Base-by-base conservation (phyloP, 805 yeast genomes). In the Yarrowia sp. region DNA sequence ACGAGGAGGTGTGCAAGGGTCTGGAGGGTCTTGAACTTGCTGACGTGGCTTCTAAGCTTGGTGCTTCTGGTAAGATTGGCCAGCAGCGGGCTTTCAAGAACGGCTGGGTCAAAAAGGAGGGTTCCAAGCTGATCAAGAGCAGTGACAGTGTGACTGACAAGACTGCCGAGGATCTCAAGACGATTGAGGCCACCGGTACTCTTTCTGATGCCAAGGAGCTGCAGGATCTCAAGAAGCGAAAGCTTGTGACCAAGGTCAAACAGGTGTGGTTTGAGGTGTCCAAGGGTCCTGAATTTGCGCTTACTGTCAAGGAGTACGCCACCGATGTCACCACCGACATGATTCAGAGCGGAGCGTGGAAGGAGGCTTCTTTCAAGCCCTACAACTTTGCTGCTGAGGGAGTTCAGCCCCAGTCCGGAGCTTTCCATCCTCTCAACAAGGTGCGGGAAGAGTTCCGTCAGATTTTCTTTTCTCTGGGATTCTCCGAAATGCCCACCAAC, bases 401-500 rank as follows among this genome's bases (percentile, higher is more conserved):
- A 75, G 83, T 89, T 49, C 79, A 81, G 68, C 93, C 98, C 58
- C 81, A 79, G 43, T 83, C 96, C 26, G 99, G 99, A 74, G 96
- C 98, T 52, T 82, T 95, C 71, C 99, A 95, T 78, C 99, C 99
- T 38, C 83, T 95, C 72, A 91, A 86, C 81, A 95, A 95, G 78
- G 98, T 95, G 66, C 86, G 98, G 74, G 98, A 93, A 78, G 99
- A 95, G 78, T 95, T 95, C 80, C 85, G 99, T 80, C 96, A 92
- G 77, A 93, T 95, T 74, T 95, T 95, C 85, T 93, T 95, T 80
- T 86, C 95, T 40, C 86, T 95, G 92, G 99, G 99, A 8, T 95
- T 95, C 86, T 86, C 95, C 30, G 99, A 95, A 80, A 95, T 95
- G 99, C 97, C 99, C 67, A 88, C 99, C 26, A 93, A 93, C 77